phyloP scores from a whole-genome alignment of 1,284 basidiomycete species.

The Sutorius eximius region DNA sequence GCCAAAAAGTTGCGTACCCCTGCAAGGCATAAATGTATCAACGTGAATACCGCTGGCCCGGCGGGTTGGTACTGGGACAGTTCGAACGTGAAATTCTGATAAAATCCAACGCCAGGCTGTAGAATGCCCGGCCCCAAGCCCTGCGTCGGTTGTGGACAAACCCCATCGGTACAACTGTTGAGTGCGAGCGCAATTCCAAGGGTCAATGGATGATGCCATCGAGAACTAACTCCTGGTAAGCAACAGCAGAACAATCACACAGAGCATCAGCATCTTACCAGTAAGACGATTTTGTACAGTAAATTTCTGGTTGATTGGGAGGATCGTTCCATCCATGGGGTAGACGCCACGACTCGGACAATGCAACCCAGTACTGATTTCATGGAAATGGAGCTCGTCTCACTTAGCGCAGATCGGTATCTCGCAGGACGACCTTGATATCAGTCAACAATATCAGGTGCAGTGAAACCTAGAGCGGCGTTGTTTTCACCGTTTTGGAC shows the following conservation, averaged over 20 bases:
- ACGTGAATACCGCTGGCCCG: conserved; percentile 19
- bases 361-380: not conserved
- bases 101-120: conserved; percentile 11
- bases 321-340: conserved; percentile 19
- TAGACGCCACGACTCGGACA: conserved; percentile 10
- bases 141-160: conserved; percentile 18
- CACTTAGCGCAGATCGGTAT: not conserved
- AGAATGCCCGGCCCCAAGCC: too few species aligned
- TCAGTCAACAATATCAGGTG: not conserved
- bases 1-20: conserved; percentile 6
- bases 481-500: not conserved
- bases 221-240: conserved; percentile 11
- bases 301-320: conserved; percentile 16
- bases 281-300: conserved; percentile 11
- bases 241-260: not conserved
- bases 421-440: not conserved
- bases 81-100: conserved; percentile 24
- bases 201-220: conserved; percentile 15
- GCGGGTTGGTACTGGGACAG: conserved; percentile 13
- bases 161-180: not conserved
- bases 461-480: not conserved
- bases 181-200: conserved; percentile 22
- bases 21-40: conserved; percentile 21
- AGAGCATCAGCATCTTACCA: not conserved
- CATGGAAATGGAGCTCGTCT: not conserved